Percentiles rank a stretch among this genome's conserved stretches.
Evolutionary conservation across 108 stramenopile genomes (phyloP).

Genomic region (Hondaea fermentalgiana): DNA sequence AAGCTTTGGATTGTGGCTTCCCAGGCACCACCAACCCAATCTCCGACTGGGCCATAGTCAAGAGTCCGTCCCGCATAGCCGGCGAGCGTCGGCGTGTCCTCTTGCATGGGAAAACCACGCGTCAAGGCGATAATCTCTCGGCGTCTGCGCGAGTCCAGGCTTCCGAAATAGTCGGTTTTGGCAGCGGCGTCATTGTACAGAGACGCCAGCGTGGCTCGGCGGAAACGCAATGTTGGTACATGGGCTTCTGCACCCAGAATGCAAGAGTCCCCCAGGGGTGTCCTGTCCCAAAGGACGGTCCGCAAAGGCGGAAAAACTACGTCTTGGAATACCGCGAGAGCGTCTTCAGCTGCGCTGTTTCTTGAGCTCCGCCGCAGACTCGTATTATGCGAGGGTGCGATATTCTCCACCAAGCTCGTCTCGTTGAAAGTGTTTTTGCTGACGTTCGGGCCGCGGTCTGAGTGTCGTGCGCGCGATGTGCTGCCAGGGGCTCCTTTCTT

Average conservation of each 20-base stretch:
- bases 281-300: background rate
- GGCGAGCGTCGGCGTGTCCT: background rate
- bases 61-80: background rate
- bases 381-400: too few relatives aligned
- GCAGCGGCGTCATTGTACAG: background rate
- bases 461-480: too few relatives aligned
- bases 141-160: background rate
- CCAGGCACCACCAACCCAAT: background rate
- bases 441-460: too few relatives aligned
- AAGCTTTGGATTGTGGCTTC: background rate
- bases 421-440: too few relatives aligned
- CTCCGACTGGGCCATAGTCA: background rate
- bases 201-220: background rate
- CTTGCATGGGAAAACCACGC: background rate
- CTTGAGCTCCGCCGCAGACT: too few relatives aligned
- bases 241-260: background rate
- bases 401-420: too few relatives aligned
- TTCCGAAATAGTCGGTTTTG: background rate
- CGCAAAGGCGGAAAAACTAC: background rate
- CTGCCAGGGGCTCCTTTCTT: too few relatives aligned
- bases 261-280: background rate
- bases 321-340: background rate
- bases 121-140: background rate
- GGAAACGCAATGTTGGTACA: background rate
- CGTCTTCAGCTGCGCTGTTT: background rate